Evolutionary conservation across 2,329 filamentous ascomycete species (phyloP), one percentile per base, ranked within the genome.

Genomic region (Aureobasidium sp.): DNA sequence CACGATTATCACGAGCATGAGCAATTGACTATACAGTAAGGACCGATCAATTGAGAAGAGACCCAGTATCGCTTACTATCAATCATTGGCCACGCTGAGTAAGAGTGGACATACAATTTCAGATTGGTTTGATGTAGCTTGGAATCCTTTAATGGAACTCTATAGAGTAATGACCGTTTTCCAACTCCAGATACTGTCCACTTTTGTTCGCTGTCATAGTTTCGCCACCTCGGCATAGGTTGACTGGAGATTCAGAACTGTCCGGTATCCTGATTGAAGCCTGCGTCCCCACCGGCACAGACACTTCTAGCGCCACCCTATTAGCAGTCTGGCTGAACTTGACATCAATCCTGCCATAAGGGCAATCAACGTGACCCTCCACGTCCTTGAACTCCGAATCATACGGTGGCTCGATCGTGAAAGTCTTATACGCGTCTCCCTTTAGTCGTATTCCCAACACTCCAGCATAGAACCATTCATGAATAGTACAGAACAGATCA

Each of bases 401-500:
- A 63, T 81, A 72, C 20, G 79, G 78, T 4, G 81, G 80, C 64
- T 74, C 74, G 10, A 84, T 68, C 33, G 69, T 77, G 71, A 79
- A 84, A 1, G 75, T 78, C 43, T 73, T 74, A 66, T 82, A 84
- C 6, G 78, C 80, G 33, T 81, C 75, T 0, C 71, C 75, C 33
- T 76, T 71, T 0, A 76, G 74, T 67, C 75, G 78, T 3, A 82
- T 68, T 0, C 80, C 81, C 23, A 83, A 65, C 3, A 80, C 78
- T 0, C 76, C 77, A 31, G 75, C 75, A 54, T 84, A 84, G 61
- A 83, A 82, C 82, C 81, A 84, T 68, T 84, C 81, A 50, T 83
- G 82, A 38, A 84, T 82, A 0, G 80, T 83, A 0, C 82, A 82
- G 9, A 84, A 74, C 81, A 84, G 61, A 68, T 84, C 82, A 68